A percentile compares a stretch with the other conserved stretches of the same genome.
Evolutionary conservation across 129 eudicot genomes (phyloP).

Genomic region (Pseudognaphalium luteoalbum): DNA sequence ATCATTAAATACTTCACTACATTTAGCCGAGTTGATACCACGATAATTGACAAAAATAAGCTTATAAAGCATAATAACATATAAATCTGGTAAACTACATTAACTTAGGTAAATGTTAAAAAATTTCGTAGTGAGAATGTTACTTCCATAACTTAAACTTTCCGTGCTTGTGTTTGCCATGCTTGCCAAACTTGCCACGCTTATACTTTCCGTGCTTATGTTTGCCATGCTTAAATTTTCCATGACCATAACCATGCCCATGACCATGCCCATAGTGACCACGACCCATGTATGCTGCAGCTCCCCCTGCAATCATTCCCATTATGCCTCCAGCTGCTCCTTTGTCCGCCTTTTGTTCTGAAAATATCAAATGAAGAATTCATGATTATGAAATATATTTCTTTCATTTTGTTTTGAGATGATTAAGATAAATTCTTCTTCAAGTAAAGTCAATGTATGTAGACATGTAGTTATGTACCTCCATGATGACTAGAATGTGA

Average conservation of each 20-base stretch:
- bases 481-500: constrained; percentile 27
- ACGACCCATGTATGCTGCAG: constrained; percentile 39
- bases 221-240: constrained; percentile 34
- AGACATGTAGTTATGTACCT: constrained; percentile 15
- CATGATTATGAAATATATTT: background rate
- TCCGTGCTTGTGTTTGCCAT: constrained; percentile 17
- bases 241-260: constrained; percentile 32
- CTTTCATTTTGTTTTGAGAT: background rate
- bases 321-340: constrained; percentile 29
- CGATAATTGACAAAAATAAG: background rate
- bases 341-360: constrained; percentile 27
- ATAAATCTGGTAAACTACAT: background rate
- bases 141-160: constrained; percentile 11
- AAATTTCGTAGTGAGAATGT: background rate
- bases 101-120: constrained; percentile 3
- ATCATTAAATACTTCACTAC: background rate
- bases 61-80: background rate
- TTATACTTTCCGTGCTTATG: constrained; percentile 32
- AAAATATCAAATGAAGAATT: background rate
- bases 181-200: constrained; percentile 37
- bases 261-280: constrained; percentile 38
- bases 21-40: background rate
- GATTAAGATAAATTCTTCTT: background rate
- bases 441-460: background rate
- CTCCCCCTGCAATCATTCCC: constrained; percentile 43